These are phyloP conservation scores for Penicillium sp. DNA, from an alignment of 2,329 filamentous ascomycete genomes.

Conservation along the genomic window DNA sequence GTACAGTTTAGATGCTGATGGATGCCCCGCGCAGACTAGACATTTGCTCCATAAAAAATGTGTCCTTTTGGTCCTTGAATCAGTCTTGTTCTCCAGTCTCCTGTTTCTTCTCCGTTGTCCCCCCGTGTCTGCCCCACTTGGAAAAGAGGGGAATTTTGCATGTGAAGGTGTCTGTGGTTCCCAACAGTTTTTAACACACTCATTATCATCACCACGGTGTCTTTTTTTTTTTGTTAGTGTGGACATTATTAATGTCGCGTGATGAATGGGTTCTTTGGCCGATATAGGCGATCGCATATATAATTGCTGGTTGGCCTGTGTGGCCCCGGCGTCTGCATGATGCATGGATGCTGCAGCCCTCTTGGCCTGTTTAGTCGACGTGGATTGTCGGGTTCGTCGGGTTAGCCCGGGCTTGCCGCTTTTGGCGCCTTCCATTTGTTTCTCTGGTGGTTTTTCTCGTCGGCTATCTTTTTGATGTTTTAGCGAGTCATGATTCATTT, in stretches of 20 bases:
- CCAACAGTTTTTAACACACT: conserved; percentile 1
- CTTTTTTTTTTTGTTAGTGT: not conserved
- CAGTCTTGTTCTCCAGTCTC: not conserved
- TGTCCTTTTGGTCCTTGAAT: not conserved
- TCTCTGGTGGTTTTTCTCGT: not conserved
- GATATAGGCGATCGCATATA: conserved; percentile 1
- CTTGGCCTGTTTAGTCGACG: not conserved
- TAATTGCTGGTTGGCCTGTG: conserved; percentile 5
- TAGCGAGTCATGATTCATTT: not conserved
- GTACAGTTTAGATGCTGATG: not conserved
- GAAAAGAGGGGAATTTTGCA: conserved; percentile 12
- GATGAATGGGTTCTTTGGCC: not conserved
- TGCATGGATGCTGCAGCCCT: not conserved
- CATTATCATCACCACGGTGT: not conserved
- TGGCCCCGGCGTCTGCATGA: conserved; percentile 3
- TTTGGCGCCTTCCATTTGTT: conserved; percentile 6
- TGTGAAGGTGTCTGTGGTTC: conserved; percentile 15
- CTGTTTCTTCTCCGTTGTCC: not conserved
- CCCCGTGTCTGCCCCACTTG: conserved; percentile 9
- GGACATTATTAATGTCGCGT: conserved; percentile 2
- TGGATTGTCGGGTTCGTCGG: not conserved
- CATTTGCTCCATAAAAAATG: not conserved
- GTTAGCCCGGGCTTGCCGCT: conserved; percentile 6
- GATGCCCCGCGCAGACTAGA: not conserved
- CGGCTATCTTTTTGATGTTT: not conserved